Evolutionary conservation across 2,329 filamentous ascomycete species (phyloP).

Genomic region (Trichoderma sp.): DNA sequence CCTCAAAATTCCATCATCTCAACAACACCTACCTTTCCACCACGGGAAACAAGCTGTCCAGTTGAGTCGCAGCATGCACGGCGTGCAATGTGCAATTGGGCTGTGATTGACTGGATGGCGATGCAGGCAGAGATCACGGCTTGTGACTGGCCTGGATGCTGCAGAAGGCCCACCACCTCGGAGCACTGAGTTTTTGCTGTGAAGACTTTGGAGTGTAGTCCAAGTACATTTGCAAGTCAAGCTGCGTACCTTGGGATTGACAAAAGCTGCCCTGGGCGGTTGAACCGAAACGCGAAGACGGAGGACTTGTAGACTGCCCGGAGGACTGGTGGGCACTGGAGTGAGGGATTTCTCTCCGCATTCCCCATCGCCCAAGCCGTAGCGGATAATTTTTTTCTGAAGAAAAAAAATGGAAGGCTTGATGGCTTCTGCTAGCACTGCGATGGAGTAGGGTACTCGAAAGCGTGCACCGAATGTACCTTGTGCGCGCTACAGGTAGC

Average conservation of each 20-base stretch:
- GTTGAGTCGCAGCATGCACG: slow-evolving; percentile 9
- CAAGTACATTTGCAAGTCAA: neutral
- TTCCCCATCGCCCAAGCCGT: slow-evolving; percentile 32
- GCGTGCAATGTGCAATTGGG: neutral
- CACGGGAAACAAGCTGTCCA: neutral
- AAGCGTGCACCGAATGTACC: neutral
- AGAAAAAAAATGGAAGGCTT: neutral
- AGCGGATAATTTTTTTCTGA: slow-evolving; percentile 15
- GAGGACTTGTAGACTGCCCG: slow-evolving; percentile 8
- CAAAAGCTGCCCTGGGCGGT: slow-evolving; percentile 4
- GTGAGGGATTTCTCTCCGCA: slow-evolving; percentile 44
- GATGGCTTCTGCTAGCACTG: neutral
- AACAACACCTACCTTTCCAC: neutral
- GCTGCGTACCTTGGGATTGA: neutral
- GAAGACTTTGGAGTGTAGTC: neutral
- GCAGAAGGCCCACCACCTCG: slow-evolving; percentile 21
- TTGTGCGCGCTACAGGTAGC: neutral
- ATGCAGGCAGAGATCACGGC: slow-evolving; percentile 15
- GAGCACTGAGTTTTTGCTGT: neutral
- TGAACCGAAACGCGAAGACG: slow-evolving; percentile 8
- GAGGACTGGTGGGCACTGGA: slow-evolving; percentile 33
- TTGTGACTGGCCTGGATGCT: slow-evolving; percentile 17
- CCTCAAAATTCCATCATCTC: neutral
- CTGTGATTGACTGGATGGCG: slow-evolving; percentile 9
- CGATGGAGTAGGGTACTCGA: neutral